Percentiles rank a stretch among this genome's conserved stretches.
Evolutionary conservation across 306 rosid species (phyloP).

Genomic region (Mucuna pruriens): DNA sequence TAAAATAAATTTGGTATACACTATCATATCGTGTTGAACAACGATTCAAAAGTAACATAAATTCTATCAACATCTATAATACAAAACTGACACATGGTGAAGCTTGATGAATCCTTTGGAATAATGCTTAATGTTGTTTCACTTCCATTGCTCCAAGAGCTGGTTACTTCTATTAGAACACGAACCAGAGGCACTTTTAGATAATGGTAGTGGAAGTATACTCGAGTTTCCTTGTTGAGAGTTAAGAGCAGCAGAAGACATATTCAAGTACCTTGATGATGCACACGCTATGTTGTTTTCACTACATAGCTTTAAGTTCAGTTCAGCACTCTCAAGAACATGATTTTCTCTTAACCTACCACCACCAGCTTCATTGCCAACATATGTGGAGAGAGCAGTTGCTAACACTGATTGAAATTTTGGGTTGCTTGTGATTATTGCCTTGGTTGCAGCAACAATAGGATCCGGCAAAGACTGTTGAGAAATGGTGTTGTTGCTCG

Average conservation of each 20-base stretch:
- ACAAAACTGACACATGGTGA: neutral
- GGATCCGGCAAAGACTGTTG: conserved; percentile 26
- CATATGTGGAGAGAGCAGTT: conserved; percentile 37
- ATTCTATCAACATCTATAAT: neutral
- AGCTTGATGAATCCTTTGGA: neutral
- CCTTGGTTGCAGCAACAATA: conserved; percentile 43
- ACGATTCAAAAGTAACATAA: neutral
- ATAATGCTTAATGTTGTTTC: neutral
- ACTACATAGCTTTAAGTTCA: conserved; percentile 27
- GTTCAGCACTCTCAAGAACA: neutral
- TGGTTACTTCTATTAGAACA: conserved; percentile 18
- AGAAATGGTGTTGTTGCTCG: conserved; percentile 15
- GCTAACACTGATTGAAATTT: conserved; percentile 46
- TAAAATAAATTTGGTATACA: neutral
- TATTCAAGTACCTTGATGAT: conserved; percentile 39
- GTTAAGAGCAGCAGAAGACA: conserved; percentile 30
- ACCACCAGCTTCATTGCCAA: conserved; percentile 31
- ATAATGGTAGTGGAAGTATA: conserved; percentile 17
- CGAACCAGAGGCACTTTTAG: conserved; percentile 1
- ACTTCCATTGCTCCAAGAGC: conserved; percentile 23
- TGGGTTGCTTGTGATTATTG: conserved; percentile 37
- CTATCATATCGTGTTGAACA: neutral
- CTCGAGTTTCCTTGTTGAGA: conserved; percentile 26
- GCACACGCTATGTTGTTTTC: conserved; percentile 16
- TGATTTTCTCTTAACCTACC: conserved; percentile 22